Evolutionary conservation across 805 yeast species (phyloP).

Genomic region (Saccharomycopsis fibuligera): DNA sequence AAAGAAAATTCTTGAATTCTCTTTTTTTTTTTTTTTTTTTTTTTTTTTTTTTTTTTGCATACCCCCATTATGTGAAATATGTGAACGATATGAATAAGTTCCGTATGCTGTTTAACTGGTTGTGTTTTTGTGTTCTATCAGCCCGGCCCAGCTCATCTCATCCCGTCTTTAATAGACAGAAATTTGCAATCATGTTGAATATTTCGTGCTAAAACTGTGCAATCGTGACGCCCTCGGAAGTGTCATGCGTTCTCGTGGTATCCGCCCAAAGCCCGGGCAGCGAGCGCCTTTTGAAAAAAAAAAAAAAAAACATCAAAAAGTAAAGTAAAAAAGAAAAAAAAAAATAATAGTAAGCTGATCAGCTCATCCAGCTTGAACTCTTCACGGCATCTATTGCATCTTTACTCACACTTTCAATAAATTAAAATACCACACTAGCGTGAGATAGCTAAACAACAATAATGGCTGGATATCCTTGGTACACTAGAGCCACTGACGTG

Average conservation of each 20-base stretch:
- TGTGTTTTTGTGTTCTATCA: neutral
- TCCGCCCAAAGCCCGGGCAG: no score
- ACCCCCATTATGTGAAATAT: neutral
- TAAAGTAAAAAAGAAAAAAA: neutral
- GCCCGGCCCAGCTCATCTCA: neutral
- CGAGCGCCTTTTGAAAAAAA: neutral
- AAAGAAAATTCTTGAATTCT: neutral
- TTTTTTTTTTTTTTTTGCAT: neutral
- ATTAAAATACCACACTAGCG: no score
- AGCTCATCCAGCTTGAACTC: no score
- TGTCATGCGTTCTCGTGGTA: no score
- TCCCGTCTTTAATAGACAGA: neutral
- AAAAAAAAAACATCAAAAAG: neutral
- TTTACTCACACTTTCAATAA: no score
- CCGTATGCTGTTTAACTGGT: neutral
- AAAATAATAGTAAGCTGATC: neutral
- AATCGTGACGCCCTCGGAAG: no score
- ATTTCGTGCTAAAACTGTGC: no score
- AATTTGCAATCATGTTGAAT: no score
- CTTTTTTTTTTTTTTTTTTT: neutral
- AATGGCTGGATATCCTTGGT: conserved; percentile 53
- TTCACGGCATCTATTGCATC: no score
- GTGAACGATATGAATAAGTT: neutral
- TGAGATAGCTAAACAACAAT: no score
- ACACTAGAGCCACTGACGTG: conserved; percentile 64